Base-by-base conservation (phyloP, 2,329 filamentous ascomycete genomes). In the Alternaria triticina region DNA sequence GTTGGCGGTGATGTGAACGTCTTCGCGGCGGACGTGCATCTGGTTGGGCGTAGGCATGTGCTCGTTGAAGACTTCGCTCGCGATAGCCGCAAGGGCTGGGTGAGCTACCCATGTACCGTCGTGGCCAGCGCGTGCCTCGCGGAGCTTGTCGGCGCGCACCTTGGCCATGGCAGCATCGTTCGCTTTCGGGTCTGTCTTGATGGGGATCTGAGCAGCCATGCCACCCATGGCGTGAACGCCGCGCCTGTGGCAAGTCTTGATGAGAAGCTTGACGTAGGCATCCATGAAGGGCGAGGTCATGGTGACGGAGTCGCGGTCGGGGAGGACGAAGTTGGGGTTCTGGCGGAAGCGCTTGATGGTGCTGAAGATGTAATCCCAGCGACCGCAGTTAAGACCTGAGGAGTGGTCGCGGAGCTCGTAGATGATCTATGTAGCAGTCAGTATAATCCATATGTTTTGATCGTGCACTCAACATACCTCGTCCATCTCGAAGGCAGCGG, bases 211-310 rank as follows among this genome's bases (percentile, higher is more conserved):
- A 43, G 96, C 96, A 4, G 95, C 95, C 96, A 99, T 98, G 70
- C 96, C 96, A 72, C 96, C 88, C 96, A 98, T 98, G 69, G 96
- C 96, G 82, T 98, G 96, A n/a, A 98, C 96, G 59, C 94, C 94
- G 73, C 96, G 91, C 80, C 90, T 91, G 83, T 99, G 96, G 86
- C 96, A 99, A 61, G 96, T 98, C 87, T 97, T 95, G 83, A 99
- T 97, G 70, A 99, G 88, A 44, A 98, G 89, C 83, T 96, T 96
- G 77, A 98, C 93, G 77, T 99, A 99, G 52, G 96, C 89, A 73
- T 98, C 89, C 96, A 99, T 98, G 84, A 99, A 99, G 12, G 96
- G 96, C 2, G 95, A 91, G 12, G 94, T 98, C 96, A 99, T 98
- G 73, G 96, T 99, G 59, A 99, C 93, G 65, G 89, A 87, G 59